phyloP scores from a whole-genome alignment of 495 filamentous ascomycete genomes.

The Amphirosellinia nigrospora region DNA sequence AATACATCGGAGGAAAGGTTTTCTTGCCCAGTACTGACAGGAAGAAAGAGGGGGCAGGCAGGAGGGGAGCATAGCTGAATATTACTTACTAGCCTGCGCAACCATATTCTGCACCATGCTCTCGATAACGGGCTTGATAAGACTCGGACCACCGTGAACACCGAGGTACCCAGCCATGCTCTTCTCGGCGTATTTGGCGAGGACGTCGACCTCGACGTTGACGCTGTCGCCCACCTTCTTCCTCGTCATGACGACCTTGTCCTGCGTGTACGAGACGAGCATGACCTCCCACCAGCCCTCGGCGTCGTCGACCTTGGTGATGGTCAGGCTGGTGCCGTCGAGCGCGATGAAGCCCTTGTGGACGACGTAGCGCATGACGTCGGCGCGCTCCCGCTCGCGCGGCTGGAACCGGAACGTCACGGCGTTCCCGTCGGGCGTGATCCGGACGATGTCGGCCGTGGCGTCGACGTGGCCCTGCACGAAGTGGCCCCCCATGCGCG shows the following conservation, averaged over 20 bases:
- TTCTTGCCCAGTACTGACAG: not conserved
- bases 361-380: slow-evolving; percentile 81
- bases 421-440: slow-evolving; percentile 83
- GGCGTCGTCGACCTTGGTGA: slow-evolving; percentile 78
- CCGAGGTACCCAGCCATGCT: slow-evolving; percentile 75
- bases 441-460: slow-evolving; percentile 70
- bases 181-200: slow-evolving; percentile 99
- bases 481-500: slow-evolving; percentile 88
- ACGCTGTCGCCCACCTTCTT: slow-evolving; percentile 87
- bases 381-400: slow-evolving; percentile 51
- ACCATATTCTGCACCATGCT: slow-evolving; percentile 83
- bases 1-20: not conserved
- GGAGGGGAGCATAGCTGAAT: not conserved
- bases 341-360: slow-evolving; percentile 96
- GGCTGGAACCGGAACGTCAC: slow-evolving; percentile 84
- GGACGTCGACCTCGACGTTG: slow-evolving; percentile 98
- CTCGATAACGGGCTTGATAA: slow-evolving; percentile 70
- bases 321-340: slow-evolving; percentile 95
- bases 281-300: slow-evolving; percentile 97
- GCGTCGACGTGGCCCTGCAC: slow-evolving; percentile 96
- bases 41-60: too few relatives aligned
- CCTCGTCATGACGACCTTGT: slow-evolving; percentile 79
- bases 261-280: slow-evolving; percentile 98
- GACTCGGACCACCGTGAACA: slow-evolving; percentile 54
- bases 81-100: slow-evolving; percentile 60